Base-by-base conservation (phyloP, 352 stramenopile species). In the Phytophthora litchii region DNA sequence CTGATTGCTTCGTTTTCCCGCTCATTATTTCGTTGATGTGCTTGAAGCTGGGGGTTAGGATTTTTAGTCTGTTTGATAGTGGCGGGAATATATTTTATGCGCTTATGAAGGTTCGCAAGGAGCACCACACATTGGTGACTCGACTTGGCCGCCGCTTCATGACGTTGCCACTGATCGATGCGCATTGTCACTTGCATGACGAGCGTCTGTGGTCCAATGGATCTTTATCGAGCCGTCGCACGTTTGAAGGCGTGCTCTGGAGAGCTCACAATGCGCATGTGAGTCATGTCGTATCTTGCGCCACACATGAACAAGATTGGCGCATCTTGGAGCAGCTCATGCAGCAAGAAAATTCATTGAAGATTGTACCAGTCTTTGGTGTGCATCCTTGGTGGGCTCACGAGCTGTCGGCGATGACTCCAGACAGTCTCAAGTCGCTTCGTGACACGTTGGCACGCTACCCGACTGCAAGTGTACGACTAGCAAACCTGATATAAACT, bases 121-220 rank as follows among this genome's bases (percentile, higher is more conserved):
- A 11, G 5, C 17, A 36, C 29, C 19, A 11, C 32, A 27, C 31
- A 31, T 45, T 23, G 12, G 3, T 19, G 11, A 9, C 41, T 35
- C 50, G n/a, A 27, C 36, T 61, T 60, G 14, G 21, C 46, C 60
- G 21, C 46, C 60, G 32, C 11, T 34, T 59, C 3, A 75, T 70
- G 60, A 62, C 64, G 4, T 45, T 40, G 4, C 54, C 41, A 44
- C 60, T 79, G 0, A 45, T 91, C 11, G 84, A 94, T 36, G 79
- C 82, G 11, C 82, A 92, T 58, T 91, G 80, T 54, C 84, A 94
- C 54, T 44, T 94, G 37, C 84, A 94, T 25, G 82, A 94, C 43
- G 27, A 59, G 32, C 69, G 77, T 10, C 42, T 86, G 25, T 32
- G 29, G 40, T 54, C 60, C 35, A 11, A 8, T 17, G 49, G n/a